phyloP scores from a whole-genome alignment of 345 rosid genomes.

The Nasturtium officinale region DNA sequence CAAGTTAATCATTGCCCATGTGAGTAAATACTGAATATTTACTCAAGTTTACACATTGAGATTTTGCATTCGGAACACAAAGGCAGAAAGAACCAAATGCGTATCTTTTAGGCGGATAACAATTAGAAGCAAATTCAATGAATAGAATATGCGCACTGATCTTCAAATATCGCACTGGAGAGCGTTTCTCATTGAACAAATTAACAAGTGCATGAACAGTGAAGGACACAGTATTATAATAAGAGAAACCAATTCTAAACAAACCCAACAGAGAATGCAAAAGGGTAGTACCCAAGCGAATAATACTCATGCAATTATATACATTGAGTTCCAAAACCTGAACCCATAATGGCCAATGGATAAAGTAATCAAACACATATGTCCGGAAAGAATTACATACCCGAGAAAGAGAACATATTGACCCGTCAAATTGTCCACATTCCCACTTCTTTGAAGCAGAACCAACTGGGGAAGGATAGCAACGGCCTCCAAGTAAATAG shows the following conservation, averaged over 20 bases:
- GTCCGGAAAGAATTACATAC: constrained; percentile 50
- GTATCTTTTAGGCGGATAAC: too few species aligned
- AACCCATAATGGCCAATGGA: constrained; percentile 12
- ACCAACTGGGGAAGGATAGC: constrained; percentile 95
- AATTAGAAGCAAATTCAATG: too few species aligned
- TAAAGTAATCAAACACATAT: constrained; percentile 1
- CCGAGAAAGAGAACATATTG: constrained; percentile 95
- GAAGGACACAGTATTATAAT: neutral
- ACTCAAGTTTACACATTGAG: constrained; percentile 3
- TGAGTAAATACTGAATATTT: neutral
- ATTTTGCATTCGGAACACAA: neutral
- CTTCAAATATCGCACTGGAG: too few species aligned
- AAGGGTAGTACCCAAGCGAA: too few species aligned
- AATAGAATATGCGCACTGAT: too few species aligned
- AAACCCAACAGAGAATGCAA: too few species aligned
- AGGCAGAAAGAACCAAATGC: too few species aligned
- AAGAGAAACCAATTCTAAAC: constrained; percentile 1
- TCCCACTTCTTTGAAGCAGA: constrained; percentile 87
- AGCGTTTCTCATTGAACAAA: constrained; percentile 7
- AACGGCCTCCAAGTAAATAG: constrained; percentile 92
- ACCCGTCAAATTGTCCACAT: constrained; percentile 94
- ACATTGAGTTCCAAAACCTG: neutral
- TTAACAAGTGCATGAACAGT: neutral
- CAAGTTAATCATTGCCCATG: constrained; percentile 22
- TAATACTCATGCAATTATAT: too few species aligned